A percentile compares a stretch with the other conserved stretches of the same genome.
Evolutionary conservation across 306 rosid species (phyloP).

Genomic region (Begonia fuchsioides): DNA sequence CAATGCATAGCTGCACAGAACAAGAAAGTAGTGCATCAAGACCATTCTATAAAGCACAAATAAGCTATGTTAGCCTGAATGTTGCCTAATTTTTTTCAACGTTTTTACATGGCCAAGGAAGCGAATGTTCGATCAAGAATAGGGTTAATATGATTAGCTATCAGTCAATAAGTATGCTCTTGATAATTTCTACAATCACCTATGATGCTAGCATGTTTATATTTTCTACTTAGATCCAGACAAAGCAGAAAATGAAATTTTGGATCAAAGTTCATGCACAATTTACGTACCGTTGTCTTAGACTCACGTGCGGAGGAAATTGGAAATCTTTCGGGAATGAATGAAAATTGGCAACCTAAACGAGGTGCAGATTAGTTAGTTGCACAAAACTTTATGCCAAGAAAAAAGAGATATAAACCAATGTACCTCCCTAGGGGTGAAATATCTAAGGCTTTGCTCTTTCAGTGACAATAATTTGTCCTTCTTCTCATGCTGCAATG

Average conservation of each 20-base stretch:
- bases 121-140: too few relatives aligned
- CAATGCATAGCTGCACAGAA: slow-evolving; percentile 59
- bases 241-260: too few relatives aligned
- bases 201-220: too few relatives aligned
- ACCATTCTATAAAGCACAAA: too few relatives aligned
- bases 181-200: too few relatives aligned
- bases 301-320: slow-evolving; percentile 68
- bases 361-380: slow-evolving; percentile 3
- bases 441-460: slow-evolving; percentile 68
- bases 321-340: slow-evolving; percentile 66
- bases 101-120: too few relatives aligned
- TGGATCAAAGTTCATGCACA: neutral
- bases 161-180: too few relatives aligned
- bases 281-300: slow-evolving; percentile 58
- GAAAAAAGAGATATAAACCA: slow-evolving; percentile 1
- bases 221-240: too few relatives aligned
- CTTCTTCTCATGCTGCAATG: slow-evolving; percentile 50
- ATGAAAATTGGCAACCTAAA: slow-evolving; percentile 79
- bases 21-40: neutral
- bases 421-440: slow-evolving; percentile 83
- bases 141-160: too few relatives aligned
- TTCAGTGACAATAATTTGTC: slow-evolving; percentile 49
- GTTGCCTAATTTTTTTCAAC: too few relatives aligned
- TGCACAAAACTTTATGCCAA: slow-evolving; percentile 9
- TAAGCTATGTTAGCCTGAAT: too few relatives aligned